Evolutionary conservation across 129 eudicot species (phyloP).

Genomic region (Solidago caesia): DNA sequence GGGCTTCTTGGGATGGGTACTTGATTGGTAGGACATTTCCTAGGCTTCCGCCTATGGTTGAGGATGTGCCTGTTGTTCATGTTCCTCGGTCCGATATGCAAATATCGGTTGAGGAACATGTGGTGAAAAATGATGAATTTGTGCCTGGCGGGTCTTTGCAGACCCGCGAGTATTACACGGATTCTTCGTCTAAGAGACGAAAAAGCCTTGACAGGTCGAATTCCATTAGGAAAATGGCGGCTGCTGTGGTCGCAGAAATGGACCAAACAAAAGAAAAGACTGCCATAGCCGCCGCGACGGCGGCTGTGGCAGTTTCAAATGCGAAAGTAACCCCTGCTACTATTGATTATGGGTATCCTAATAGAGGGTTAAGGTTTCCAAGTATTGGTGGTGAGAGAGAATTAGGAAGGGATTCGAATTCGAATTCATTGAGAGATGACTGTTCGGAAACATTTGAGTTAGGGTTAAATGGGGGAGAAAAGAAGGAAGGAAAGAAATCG

Average conservation of each 20-base stretch:
- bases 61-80: conserved; percentile 52
- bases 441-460: conserved; percentile 70
- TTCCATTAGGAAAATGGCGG: conserved; percentile 84
- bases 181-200: conserved; percentile 82
- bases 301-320: conserved; percentile 24
- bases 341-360: conserved; percentile 44
- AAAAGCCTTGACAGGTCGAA: conserved; percentile 90
- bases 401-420: conserved; percentile 49
- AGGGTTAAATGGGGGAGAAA: conserved; percentile 50
- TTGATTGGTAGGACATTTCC: conserved; percentile 65
- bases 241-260: conserved; percentile 83
- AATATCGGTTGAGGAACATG: conserved; percentile 56
- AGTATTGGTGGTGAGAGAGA: conserved; percentile 51
- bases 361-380: conserved; percentile 34
- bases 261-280: conserved; percentile 51
- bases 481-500: conserved; percentile 61
- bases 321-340: conserved; percentile 68
- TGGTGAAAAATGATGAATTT: conserved; percentile 29
- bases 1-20: conserved; percentile 96
- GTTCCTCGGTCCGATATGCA: conserved; percentile 55
- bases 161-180: conserved; percentile 82
- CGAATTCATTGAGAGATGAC: conserved; percentile 77
- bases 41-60: conserved; percentile 84
- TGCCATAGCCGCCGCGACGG: not conserved
- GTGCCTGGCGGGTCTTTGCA: conserved; percentile 82